These are phyloP conservation scores for Coleophoma eucalyptorum DNA, from an alignment of 2,329 filamentous ascomycete species.

Conservation along the genomic window DNA sequence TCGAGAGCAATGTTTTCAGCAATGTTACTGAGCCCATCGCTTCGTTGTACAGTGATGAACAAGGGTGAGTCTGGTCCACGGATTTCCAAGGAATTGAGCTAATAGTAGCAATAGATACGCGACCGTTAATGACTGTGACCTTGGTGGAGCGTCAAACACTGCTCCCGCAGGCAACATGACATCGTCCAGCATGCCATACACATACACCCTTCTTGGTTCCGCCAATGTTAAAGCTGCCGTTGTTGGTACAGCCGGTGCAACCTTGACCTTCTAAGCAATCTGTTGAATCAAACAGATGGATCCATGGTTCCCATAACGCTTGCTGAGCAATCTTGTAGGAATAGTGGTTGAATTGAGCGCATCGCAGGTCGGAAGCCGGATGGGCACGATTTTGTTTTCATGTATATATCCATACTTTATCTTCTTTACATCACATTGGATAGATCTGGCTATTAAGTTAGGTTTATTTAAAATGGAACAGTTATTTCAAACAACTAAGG, in stretches of 20 bases:
- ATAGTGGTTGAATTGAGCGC: too few species aligned
- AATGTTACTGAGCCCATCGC: constrained; percentile 32
- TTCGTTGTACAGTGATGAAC: constrained; percentile 39
- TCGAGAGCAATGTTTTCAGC: constrained; percentile 48
- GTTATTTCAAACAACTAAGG: too few species aligned
- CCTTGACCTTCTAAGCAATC: constrained; percentile 24
- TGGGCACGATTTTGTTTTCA: too few species aligned
- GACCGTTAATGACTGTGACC: constrained; percentile 40
- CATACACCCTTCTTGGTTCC: constrained; percentile 48
- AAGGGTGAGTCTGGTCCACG: constrained; percentile 14
- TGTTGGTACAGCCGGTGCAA: constrained; percentile 29
- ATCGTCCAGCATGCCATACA: constrained; percentile 41
- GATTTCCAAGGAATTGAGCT: background rate
- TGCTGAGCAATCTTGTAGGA: too few species aligned
- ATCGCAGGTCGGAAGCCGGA: too few species aligned
- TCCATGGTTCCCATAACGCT: too few species aligned
- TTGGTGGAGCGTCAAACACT: constrained; percentile 40
- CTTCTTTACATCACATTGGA: too few species aligned
- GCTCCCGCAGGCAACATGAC: constrained; percentile 48
- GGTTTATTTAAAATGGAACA: too few species aligned
- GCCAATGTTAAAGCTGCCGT: constrained; percentile 37
- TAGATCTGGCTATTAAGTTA: too few species aligned
- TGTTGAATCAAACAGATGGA: background rate
- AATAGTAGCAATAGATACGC: constrained; percentile 30
- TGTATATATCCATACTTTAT: too few species aligned